Percentiles rank a stretch among this genome's conserved stretches.
These are phyloP conservation scores for Tritrichomonas foetus DNA, from an alignment of 208 protist species.

Conservation along the genomic window DNA sequence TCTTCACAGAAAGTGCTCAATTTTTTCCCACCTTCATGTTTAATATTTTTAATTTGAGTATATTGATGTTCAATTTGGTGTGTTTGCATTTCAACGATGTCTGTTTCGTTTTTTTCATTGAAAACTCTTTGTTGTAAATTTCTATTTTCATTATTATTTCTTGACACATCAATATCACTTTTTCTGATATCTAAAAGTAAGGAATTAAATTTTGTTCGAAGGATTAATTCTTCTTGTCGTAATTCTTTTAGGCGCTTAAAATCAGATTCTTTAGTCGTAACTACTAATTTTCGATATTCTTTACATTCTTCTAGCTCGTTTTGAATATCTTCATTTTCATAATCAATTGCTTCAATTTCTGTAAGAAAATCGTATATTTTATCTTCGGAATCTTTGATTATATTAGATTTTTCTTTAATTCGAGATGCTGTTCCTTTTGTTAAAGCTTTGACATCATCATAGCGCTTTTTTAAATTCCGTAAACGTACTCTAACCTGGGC, in stretches of 20 bases:
- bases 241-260: too few species aligned
- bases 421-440: not conserved
- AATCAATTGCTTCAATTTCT: not conserved
- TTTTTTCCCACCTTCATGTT: not conserved
- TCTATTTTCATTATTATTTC: too few species aligned
- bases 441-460: not conserved
- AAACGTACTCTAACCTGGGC: not conserved
- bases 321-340: not conserved
- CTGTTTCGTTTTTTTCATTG: slow-evolving; percentile 42
- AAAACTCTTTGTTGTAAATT: not conserved
- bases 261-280: too few species aligned
- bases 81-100: slow-evolving; percentile 59
- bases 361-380: not conserved
- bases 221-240: too few species aligned
- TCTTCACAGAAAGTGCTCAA: not conserved
- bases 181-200: too few species aligned
- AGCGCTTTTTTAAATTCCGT: not conserved
- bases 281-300: not conserved
- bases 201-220: too few species aligned
- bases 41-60: slow-evolving; percentile 62
- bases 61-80: slow-evolving; percentile 69
- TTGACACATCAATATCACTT: too few species aligned
- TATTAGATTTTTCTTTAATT: not conserved
- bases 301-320: not conserved
- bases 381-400: not conserved